These are phyloP conservation scores for Cytospora piceicola DNA, from an alignment of 2,329 filamentous ascomycete species.

Conservation along the genomic window DNA sequence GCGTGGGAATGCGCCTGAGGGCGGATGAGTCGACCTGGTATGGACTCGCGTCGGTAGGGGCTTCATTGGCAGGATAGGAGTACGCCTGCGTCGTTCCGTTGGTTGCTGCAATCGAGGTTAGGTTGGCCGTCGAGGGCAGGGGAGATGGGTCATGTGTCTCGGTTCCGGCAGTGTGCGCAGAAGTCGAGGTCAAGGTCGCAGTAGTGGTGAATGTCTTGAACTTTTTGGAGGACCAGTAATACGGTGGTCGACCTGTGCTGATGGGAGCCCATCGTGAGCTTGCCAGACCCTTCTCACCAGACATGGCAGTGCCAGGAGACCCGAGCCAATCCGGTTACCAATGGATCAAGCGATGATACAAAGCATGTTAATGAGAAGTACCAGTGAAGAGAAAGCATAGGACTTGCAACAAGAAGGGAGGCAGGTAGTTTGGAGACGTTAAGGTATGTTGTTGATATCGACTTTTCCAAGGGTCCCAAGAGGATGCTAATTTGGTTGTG, in stretches of 20 bases:
- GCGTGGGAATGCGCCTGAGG: slow-evolving; percentile 24
- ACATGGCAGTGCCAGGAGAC: background rate
- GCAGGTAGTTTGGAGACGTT: background rate
- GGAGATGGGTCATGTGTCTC: background rate
- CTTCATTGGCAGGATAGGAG: background rate
- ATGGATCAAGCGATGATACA: background rate
- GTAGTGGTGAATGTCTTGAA: slow-evolving; percentile 11
- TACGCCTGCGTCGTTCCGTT: background rate
- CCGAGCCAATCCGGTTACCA: background rate
- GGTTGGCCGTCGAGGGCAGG: background rate
- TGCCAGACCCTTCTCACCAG: slow-evolving; percentile 25
- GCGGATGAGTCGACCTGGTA: slow-evolving; percentile 12
- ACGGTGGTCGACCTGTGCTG: slow-evolving; percentile 20
- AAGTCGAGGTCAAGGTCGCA: slow-evolving; percentile 3
- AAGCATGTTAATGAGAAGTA: background rate
- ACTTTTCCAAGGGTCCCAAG: background rate
- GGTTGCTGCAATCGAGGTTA: background rate
- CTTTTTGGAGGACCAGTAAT: slow-evolving; percentile 22
- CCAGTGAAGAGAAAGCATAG: background rate
- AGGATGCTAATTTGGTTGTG: background rate
- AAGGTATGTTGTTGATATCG: background rate
- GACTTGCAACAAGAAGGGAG: background rate
- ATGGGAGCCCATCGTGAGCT: slow-evolving; percentile 29
- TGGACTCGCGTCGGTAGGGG: background rate
- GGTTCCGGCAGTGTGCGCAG: slow-evolving; percentile 6